Evolutionary conservation across 2,329 filamentous ascomycete species (phyloP).

Genomic region (Chaetomiaceae sp.): DNA sequence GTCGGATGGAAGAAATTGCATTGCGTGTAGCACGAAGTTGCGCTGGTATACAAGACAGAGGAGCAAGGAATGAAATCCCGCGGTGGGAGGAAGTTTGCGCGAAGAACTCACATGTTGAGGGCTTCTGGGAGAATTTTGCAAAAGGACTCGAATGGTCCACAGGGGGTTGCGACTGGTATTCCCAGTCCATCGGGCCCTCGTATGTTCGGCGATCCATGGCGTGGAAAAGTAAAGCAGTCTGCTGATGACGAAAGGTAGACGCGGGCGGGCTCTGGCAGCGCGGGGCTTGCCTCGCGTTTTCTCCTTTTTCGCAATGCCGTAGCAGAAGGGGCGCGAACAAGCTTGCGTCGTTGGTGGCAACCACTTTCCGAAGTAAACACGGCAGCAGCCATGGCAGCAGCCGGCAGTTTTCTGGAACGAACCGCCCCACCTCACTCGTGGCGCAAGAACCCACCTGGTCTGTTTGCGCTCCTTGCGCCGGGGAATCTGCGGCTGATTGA

Average conservation of each 20-base stretch:
- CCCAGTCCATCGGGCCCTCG: conserved; percentile 64
- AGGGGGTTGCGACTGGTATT: conserved; percentile 55
- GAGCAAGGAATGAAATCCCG: not conserved
- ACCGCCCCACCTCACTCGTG: conserved; percentile 9
- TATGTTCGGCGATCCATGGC: conserved; percentile 52
- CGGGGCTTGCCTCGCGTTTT: conserved; percentile 5
- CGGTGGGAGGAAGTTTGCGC: not conserved
- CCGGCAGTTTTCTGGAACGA: conserved; percentile 15
- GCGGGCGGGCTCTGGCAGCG: not conserved
- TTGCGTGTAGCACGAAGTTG: not conserved
- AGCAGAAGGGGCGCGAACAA: conserved; percentile 5
- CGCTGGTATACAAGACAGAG: not conserved
- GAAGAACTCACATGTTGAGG: conserved; percentile 39
- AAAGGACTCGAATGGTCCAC: conserved; percentile 60
- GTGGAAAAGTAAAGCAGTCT: not conserved
- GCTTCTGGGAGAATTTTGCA: conserved; percentile 45
- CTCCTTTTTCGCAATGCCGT: not conserved
- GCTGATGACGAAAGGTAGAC: not conserved
- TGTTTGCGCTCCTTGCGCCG: not conserved
- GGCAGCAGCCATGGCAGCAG: too few relatives aligned
- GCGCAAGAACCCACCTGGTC: not conserved
- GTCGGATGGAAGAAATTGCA: not conserved
- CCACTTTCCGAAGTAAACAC: conserved; percentile 28
- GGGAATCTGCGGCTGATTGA: conserved; percentile 3
- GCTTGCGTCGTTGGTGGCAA: conserved; percentile 31